A percentile compares a stretch with the other conserved stretches of the same genome.
Conservation (phyloP, 192 early-diverging fungal genomes). For the Obelidium mucronatum region DNA sequence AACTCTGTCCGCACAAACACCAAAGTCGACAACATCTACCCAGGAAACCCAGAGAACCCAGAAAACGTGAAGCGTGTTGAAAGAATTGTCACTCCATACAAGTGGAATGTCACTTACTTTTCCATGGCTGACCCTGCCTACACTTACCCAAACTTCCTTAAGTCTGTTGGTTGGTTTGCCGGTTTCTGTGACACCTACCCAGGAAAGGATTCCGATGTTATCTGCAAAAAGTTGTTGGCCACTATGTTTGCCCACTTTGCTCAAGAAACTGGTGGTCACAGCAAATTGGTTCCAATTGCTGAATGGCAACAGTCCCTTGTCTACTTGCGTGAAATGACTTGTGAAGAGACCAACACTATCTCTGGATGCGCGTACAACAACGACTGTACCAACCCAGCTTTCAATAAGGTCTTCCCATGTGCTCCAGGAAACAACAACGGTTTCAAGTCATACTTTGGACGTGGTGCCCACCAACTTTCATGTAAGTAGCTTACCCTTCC, state of each 20-base stretch:
- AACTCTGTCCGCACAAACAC: too few species aligned
- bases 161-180: slow-evolving; percentile 14
- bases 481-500: too few species aligned
- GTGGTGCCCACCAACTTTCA: too few species aligned
- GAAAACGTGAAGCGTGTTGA: slow-evolving; percentile 19
- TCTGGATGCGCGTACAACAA: slow-evolving; percentile 19
- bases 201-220: too few species aligned
- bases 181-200: slow-evolving; percentile 31
- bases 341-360: background rate
- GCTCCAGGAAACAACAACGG: background rate
- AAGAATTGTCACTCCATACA: background rate
- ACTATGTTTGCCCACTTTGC: slow-evolving; percentile 38
- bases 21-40: background rate
- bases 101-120: slow-evolving; percentile 9
- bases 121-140: slow-evolving; percentile 19
- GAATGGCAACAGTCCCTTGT: slow-evolving; percentile 21
- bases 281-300: background rate
- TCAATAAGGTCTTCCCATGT: slow-evolving; percentile 13
- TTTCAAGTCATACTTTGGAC: slow-evolving; percentile 19
- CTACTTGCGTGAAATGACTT: too few species aligned
- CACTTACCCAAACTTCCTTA: slow-evolving; percentile 19
- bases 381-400: slow-evolving; percentile 19
- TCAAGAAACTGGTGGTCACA: slow-evolving; percentile 29
- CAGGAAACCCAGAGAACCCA: slow-evolving; percentile 11
- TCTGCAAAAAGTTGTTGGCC: too few species aligned